A percentile compares a stretch with the other conserved stretches of the same genome.
Conservation (phyloP, 73 alveolate genomes). For the Durusdinium trenchii region DNA sequence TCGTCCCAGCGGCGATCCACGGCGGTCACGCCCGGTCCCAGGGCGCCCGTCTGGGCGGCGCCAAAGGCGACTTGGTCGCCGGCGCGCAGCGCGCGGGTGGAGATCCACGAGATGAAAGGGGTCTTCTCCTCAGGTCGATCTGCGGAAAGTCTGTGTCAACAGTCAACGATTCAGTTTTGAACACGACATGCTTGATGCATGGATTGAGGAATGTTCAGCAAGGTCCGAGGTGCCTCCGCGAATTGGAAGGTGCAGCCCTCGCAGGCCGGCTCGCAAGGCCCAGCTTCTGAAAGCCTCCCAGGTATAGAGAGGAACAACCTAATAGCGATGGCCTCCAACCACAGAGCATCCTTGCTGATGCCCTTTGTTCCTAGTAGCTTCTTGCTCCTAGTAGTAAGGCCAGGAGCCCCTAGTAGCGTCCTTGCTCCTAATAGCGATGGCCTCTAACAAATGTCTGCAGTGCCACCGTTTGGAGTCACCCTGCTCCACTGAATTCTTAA, state of each 20-base stretch:
- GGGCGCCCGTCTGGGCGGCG: constrained; percentile 80
- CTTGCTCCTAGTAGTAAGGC: too few species aligned
- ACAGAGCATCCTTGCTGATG: too few species aligned
- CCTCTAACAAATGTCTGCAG: too few species aligned
- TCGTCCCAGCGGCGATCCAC: constrained; percentile 49
- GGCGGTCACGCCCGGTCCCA: neutral
- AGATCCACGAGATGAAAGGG: constrained; percentile 88
- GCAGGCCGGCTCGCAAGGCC: constrained; percentile 76
- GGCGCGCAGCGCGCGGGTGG: constrained; percentile 77
- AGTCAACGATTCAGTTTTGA: neutral
- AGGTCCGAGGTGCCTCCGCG: constrained; percentile 82
- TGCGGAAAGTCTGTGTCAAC: neutral
- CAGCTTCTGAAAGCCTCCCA: constrained; percentile 25
- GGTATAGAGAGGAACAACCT: too few species aligned
- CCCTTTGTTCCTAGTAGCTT: too few species aligned
- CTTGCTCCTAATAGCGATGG: too few species aligned
- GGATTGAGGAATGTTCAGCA: neutral
- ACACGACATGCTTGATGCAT: neutral
- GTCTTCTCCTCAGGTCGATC: constrained; percentile 64
- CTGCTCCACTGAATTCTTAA: too few species aligned
- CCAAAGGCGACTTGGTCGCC: constrained; percentile 91
- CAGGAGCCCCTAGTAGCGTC: too few species aligned
- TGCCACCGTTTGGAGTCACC: too few species aligned
- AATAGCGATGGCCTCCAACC: too few species aligned
- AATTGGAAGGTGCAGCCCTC: constrained; percentile 65